phyloP scores from a whole-genome alignment of 225 moss, liverwort and hornwort genomes.

The Antitrichia curtipendula region DNA sequence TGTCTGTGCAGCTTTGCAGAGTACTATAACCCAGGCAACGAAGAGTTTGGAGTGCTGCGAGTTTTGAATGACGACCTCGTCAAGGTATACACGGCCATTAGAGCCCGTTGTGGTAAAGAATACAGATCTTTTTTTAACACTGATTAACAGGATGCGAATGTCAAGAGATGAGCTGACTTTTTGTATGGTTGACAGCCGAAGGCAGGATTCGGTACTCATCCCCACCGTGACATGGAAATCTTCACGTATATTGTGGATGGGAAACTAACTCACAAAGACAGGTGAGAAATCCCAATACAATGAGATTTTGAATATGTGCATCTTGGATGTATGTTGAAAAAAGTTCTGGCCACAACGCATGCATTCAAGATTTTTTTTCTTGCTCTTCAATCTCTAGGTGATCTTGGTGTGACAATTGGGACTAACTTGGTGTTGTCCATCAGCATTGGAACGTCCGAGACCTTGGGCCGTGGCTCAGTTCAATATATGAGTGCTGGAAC shows the following conservation, averaged over 20 bases:
- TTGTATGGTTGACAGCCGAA: conserved; percentile 37
- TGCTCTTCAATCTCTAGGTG: background rate
- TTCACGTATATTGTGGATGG: conserved; percentile 82
- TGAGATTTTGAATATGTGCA: background rate
- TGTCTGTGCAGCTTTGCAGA: conserved; percentile 62
- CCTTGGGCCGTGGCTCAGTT: conserved; percentile 74
- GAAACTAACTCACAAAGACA: conserved; percentile 90
- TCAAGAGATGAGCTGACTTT: background rate
- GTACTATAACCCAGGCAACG: conserved; percentile 50
- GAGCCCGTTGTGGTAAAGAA: background rate
- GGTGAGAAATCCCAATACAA: conserved; percentile 7
- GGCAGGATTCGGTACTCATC: conserved; percentile 70
- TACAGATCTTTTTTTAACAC: too few relatives aligned
- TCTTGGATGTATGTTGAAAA: background rate
- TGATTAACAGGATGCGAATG: background rate
- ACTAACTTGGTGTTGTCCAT: background rate
- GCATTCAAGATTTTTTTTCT: background rate
- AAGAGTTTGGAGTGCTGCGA: conserved; percentile 71
- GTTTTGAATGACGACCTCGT: conserved; percentile 96
- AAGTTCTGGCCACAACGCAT: background rate
- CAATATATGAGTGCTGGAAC: conserved; percentile 96
- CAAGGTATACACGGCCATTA: conserved; percentile 25
- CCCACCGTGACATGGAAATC: conserved; percentile 92
- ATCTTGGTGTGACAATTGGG: background rate
- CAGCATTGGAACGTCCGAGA: conserved; percentile 93